Base-by-base conservation (phyloP, 768 basidiomycete genomes). In the Aureoboletus auriporus region DNA sequence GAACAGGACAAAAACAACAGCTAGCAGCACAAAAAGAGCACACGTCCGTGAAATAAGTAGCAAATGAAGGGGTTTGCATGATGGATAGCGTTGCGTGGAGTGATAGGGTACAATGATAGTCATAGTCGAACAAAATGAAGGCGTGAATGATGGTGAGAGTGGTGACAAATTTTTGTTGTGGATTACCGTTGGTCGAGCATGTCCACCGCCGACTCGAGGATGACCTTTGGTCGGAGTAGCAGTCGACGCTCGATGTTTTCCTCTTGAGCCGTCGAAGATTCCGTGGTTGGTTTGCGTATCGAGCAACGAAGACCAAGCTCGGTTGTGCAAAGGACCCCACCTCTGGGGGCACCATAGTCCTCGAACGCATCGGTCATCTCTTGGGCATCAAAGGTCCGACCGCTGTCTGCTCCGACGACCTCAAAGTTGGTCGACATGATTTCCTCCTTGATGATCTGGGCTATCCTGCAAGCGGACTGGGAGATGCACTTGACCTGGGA, bases 341-440 rank as follows among this genome's bases (percentile, higher is more conserved):
- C 79, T 30, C 63, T 69, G 11, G 79, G 74, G 17, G 71, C 60
- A 8, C 70, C 75, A 53, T 80, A 80, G 37, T 80, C 77, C 36
- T 78, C 81, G 66, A 86, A 87, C 37, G 78, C 78, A 59, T 86
- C 82, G 26, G 65, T 58, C 82, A 84, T 84, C 28, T 70, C 69
- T 17, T 70, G 67, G 4, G 67, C 64, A 45, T 81, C 75, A 57
- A 80, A 84, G 10, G 65, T 11, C 14, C 71, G 69, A 3, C 76
- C 77, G 29, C 76, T 74, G 49, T 84, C 81, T 2, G 80, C 76
- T 16, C 79, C 74, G 35, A 84, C 65, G 31, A 89, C 75, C 56
- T 89, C 84, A 57, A 89, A 90, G 49, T 76, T 81, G 2, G 86
- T 84, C 3, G 83, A 85, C 71, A 90, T 77, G 58, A 88, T 86